phyloP scores from a whole-genome alignment of 2,329 filamentous ascomycete species.

The Phaeophleospora eucalypticola region DNA sequence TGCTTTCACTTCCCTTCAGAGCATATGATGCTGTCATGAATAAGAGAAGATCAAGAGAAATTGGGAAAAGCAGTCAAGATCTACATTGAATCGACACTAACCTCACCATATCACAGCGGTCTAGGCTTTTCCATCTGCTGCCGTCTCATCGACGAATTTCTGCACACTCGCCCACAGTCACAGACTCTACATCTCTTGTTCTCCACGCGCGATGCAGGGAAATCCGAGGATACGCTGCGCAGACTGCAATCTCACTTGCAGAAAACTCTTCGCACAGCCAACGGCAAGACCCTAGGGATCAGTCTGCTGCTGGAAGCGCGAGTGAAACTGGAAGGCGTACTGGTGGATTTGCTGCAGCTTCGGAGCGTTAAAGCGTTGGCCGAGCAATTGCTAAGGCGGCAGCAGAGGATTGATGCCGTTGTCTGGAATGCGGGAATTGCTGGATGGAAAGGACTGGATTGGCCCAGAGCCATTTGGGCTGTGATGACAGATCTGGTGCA shows the following conservation, averaged over 20 bases:
- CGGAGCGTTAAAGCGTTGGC: slow-evolving; percentile 53
- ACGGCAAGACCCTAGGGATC: slow-evolving; percentile 35
- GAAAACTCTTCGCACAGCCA: slow-evolving; percentile 38
- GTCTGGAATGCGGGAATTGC: slow-evolving; percentile 87
- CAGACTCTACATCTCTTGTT: slow-evolving; percentile 75
- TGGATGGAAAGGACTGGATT: slow-evolving; percentile 78
- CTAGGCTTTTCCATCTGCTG: slow-evolving; percentile 80
- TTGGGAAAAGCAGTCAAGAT: no score
- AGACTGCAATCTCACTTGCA: slow-evolving; percentile 52
- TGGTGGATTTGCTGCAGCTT: slow-evolving; percentile 55
- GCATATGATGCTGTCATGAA: no score
- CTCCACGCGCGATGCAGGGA: slow-evolving; percentile 72
- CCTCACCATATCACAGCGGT: slow-evolving; percentile 55
- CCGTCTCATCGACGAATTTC: slow-evolving; percentile 86
- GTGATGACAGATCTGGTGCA: slow-evolving; percentile 61
- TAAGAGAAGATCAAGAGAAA: no score
- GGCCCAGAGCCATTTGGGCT: slow-evolving; percentile 54
- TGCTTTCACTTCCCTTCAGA: no score
- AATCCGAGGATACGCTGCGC: slow-evolving; percentile 68
- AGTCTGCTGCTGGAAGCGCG: slow-evolving; percentile 38
- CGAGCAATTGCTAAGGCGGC: slow-evolving; percentile 48
- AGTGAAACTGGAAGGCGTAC: slow-evolving; percentile 54
- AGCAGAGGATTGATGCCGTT: slow-evolving; percentile 72
- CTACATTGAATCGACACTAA: no score
- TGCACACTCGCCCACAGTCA: slow-evolving; percentile 60